These are phyloP conservation scores for Scheffersomyces stipitis DNA, from an alignment of 805 yeast species.

Conservation along the genomic window DNA sequence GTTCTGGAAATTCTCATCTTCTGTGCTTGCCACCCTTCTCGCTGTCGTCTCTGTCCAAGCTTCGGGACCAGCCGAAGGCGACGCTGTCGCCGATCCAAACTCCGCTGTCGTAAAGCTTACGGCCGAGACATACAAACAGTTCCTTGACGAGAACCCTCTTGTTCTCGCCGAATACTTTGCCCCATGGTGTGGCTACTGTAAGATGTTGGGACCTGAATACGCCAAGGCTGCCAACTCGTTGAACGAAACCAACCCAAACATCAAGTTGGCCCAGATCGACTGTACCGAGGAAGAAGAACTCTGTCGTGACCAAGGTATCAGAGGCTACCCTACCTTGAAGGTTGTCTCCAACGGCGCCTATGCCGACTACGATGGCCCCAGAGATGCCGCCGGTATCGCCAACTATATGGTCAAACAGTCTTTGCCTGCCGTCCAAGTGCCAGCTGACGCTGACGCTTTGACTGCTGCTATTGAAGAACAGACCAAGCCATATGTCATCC, in stretches of 20 bases:
- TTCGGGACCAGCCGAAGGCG: conserved; percentile 45
- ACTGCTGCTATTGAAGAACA: conserved; percentile 48
- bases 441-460: conserved; percentile 49
- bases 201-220: conserved; percentile 79
- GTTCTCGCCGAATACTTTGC: conserved; percentile 88
- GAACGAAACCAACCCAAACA: conserved; percentile 50
- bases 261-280: conserved; percentile 79
- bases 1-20: conserved; percentile 41
- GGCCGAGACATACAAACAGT: conserved; percentile 60
- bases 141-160: conserved; percentile 69
- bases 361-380: conserved; percentile 79
- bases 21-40: conserved; percentile 35
- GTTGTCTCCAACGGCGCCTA: conserved; percentile 57
- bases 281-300: conserved; percentile 77
- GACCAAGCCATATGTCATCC: conserved; percentile 57
- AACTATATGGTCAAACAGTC: conserved; percentile 79
- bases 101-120: conserved; percentile 85
- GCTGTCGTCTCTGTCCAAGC: conserved; percentile 36
- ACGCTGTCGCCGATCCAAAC: conserved; percentile 75
- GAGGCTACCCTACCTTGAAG: conserved; percentile 85
- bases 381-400: conserved; percentile 77
- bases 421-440: conserved; percentile 59
- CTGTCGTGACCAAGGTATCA: conserved; percentile 65
- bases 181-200: conserved; percentile 99
- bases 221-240: conserved; percentile 68